Conservation (phyloP, 306 rosid species). For the Herpetospermum pedunculosum region DNA sequence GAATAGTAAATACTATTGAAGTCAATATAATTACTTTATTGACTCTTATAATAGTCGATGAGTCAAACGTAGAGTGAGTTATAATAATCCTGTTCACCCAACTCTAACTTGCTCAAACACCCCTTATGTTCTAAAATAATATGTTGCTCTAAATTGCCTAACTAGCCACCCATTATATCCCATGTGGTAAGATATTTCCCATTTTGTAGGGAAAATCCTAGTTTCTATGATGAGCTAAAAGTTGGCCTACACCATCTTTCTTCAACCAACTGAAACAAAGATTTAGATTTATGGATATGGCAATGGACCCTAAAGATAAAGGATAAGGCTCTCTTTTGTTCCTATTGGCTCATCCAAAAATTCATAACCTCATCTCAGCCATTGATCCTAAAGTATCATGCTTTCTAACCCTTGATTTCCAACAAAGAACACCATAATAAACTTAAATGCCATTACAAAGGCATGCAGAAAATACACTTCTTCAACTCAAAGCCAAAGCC, state of each 20-base stretch:
- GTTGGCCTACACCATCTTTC: slow-evolving; percentile 42
- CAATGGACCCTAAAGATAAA: slow-evolving; percentile 30
- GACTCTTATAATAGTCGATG: too few relatives aligned
- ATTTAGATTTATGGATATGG: slow-evolving; percentile 42
- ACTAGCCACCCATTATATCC: background rate
- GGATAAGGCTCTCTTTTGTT: slow-evolving; percentile 51
- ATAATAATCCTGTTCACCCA: too few relatives aligned
- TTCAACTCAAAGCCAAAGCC: background rate
- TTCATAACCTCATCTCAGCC: slow-evolving; percentile 18
- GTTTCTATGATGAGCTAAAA: background rate
- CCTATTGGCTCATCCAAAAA: slow-evolving; percentile 30
- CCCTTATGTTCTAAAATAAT: background rate
- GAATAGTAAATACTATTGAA: too few relatives aligned
- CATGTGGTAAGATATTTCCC: background rate
- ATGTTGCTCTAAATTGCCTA: background rate
- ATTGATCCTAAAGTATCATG: slow-evolving; percentile 29
- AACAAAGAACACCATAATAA: slow-evolving; percentile 49
- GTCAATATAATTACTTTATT: too few relatives aligned
- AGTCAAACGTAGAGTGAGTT: too few relatives aligned
- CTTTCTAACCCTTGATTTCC: slow-evolving; percentile 25
- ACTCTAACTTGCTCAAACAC: too few relatives aligned
- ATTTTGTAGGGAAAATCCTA: background rate
- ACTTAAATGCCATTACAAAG: slow-evolving; percentile 26
- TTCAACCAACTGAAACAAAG: slow-evolving; percentile 42
- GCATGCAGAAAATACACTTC: slow-evolving; percentile 14